A percentile compares a stretch with the other conserved stretches of the same genome.
These are phyloP conservation scores for Mycena sp. DNA, from an alignment of 1,284 basidiomycete genomes.

Conservation along the genomic window DNA sequence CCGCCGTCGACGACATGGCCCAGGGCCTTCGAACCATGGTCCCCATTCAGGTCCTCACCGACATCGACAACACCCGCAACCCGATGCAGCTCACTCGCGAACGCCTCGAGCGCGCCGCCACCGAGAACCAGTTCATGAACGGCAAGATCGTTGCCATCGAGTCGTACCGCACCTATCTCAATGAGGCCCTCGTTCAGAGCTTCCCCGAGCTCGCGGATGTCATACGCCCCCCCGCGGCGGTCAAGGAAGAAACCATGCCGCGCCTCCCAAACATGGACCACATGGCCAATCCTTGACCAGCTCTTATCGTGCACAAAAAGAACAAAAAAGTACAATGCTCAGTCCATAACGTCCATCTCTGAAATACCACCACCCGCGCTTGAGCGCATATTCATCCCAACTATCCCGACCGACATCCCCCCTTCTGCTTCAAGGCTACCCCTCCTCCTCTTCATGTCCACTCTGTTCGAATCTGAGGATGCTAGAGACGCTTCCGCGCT, in stretches of 20 bases:
- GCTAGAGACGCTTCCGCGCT: conserved; percentile 9
- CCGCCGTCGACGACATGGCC: conserved; percentile 71
- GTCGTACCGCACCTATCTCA: conserved; percentile 63
- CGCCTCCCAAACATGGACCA: conserved; percentile 1
- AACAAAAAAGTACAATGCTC: neutral
- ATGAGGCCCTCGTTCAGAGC: conserved; percentile 65
- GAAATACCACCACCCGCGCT: neutral
- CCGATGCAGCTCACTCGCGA: conserved; percentile 83
- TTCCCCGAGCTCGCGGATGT: conserved; percentile 63
- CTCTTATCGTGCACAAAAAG: neutral
- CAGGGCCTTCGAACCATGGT: conserved; percentile 68
- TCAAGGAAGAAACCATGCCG: conserved; percentile 3
- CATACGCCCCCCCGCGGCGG: conserved; percentile 8
- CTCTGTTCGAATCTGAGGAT: conserved; percentile 24
- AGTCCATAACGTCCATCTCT: conserved; percentile 16
- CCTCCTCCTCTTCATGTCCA: conserved; percentile 28
- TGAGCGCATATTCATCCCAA: conserved; percentile 30
- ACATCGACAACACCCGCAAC: conserved; percentile 82
- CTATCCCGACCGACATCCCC: conserved; percentile 30
- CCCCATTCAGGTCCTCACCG: conserved; percentile 74
- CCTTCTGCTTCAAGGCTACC: conserved; percentile 28
- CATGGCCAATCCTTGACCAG: conserved; percentile 5
- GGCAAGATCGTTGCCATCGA: conserved; percentile 83
- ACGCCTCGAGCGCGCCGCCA: conserved; percentile 78
- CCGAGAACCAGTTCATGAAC: conserved; percentile 90